Evolutionary conservation across 345 rosid genomes (phyloP), one percentile per base, ranked within the genome.

Genomic region (Turnera subulata): DNA sequence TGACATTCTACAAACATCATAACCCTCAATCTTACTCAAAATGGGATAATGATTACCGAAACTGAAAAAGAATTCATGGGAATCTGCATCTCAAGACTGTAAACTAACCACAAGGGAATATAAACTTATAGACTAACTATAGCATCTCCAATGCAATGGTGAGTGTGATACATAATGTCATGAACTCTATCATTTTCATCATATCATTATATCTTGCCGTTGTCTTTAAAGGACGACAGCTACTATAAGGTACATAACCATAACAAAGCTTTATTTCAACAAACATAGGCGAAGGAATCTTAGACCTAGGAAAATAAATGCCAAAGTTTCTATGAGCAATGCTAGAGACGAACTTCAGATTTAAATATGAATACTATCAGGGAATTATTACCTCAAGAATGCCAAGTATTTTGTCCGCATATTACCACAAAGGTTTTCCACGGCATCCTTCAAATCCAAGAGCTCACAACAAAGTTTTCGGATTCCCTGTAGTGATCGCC

Each of bases 391-490:
- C 99, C 97, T 85, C 76, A 87, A 74, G 82, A 93, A 93, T 69
- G 99, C 88, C 62, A 82, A 68, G 68, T 82, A 85, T 56, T 87
- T 89, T 15, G 92, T 81, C 50, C 74, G 88, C 80, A 76, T 77
- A 75, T 93, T 82, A 58, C 95, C 90, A 50, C 97, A 79, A 62
- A 87, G 74, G 69, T 85, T 87, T 53, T 89, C 97, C 48, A 87
- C 99, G 6, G 96, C 88, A 87, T 89, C 97, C 67, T 89, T 93
- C 73, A 93, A 74, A 82, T 89, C 97, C 85, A 93, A 67, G 63
- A 93, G 90, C 84, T 93, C 99, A 66, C 96, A 89, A 64, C 99
- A 93, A 25, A 93, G 82, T 51, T 78, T 80, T 73, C 97, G 79
- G 70, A 93, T 85, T 52, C 96, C 99, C 97, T 93, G 80, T 79